Percentiles rank a stretch among this genome's conserved stretches.
phyloP scores from a whole-genome alignment of 202 grass and related monocot species.

The Carex arenaria region DNA sequence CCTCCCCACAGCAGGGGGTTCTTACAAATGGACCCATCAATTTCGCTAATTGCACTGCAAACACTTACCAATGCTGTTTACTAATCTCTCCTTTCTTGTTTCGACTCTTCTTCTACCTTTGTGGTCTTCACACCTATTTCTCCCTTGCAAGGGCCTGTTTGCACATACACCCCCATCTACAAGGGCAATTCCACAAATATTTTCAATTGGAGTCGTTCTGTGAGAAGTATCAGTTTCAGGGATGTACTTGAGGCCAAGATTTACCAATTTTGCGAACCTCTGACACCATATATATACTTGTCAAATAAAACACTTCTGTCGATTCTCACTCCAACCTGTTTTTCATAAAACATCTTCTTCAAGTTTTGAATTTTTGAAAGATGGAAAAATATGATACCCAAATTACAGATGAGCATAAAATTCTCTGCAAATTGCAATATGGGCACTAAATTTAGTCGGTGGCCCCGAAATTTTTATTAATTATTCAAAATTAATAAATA shows the following conservation, averaged over 20 bases:
- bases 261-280: slow-evolving; percentile 45
- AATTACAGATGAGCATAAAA: too few species aligned
- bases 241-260: slow-evolving; percentile 13
- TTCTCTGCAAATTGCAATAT: too few species aligned
- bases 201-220: slow-evolving; percentile 11
- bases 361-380: slow-evolving; percentile 39
- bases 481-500: too few species aligned
- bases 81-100: slow-evolving; percentile 18
- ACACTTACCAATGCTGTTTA: slow-evolving; percentile 25
- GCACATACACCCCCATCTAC: slow-evolving; percentile 47
- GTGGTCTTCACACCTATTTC: slow-evolving; percentile 62
- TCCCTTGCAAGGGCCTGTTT: slow-evolving; percentile 41
- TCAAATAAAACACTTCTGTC: slow-evolving; percentile 28
- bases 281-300: slow-evolving; percentile 42
- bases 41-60: slow-evolving; percentile 40
- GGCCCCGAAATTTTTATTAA: too few species aligned
- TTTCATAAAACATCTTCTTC: slow-evolving; percentile 36
- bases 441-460: too few species aligned
- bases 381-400: slow-evolving; percentile 11
- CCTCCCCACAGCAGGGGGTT: slow-evolving; percentile 36
- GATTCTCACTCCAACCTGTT: slow-evolving; percentile 58
- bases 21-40: slow-evolving; percentile 54
- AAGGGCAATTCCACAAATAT: slow-evolving; percentile 42
- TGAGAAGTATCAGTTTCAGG: slow-evolving; percentile 21
- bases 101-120: slow-evolving; percentile 46